Evolutionary conservation across 1,284 basidiomycete species (phyloP), one percentile per base, ranked within the genome.

Genomic region (Sporisorium reilianum): DNA sequence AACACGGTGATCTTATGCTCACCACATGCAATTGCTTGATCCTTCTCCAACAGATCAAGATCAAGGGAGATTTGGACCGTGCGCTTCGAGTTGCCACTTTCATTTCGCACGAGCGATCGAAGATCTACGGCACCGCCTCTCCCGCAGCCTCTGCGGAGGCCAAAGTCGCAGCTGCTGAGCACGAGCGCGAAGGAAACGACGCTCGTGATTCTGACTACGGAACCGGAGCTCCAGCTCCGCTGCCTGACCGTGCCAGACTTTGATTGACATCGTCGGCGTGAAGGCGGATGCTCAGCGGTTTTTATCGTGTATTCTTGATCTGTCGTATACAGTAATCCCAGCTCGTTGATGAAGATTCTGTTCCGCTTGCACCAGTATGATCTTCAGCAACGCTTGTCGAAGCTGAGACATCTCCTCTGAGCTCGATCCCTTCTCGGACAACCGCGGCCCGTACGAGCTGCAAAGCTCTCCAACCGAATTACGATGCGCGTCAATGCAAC

Each of bases 61-160:
- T 83, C 58, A 61, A 64, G 14, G 81, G 81, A 25, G 69, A 81
- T 56, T 61, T 82, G n/a, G 80, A 82, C 51, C 59, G 69, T 8
- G 79, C 81, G 0, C 62, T 81, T 34, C 50, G 65, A 36, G 64
- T 82, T 40, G 48, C 77, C 22, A 63, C 65, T 3, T 56, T 84
- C 18, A 55, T 84, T 34, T 65, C 64, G n/a, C 76, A 81, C 57
- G 80, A 84, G 65, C 77, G 81, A 11, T 73, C 74, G 36, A 77
- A 80, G 60, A 69, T 84, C 46, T 83, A 73, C 58, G 74, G 71
- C 32, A 56, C 60, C 2, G 38, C 71, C 14, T 25, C 63, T 5
- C 68, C 74, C 23, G 45, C 71, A n/a, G 26, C 53, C 6, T 23
- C 49, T 26, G 42, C 42, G 25, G 64, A 63, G 3, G 46, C 34